phyloP scores from a whole-genome alignment of 2,329 filamentous ascomycete genomes.

The Aspergillus carbonarius region DNA sequence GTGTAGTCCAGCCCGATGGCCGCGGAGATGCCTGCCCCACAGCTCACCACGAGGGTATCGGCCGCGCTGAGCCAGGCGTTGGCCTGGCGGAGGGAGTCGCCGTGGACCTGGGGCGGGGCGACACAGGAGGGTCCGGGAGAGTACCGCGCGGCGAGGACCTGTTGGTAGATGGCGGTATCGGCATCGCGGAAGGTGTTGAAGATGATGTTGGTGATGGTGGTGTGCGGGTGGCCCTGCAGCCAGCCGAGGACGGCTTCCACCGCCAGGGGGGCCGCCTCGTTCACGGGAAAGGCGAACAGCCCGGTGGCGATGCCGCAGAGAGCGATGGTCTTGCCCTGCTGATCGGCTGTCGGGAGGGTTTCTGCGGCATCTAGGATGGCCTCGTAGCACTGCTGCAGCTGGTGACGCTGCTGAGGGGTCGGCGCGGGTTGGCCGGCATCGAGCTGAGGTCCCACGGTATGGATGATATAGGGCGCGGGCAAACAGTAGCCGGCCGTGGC shows the following conservation, averaged over 20 bases:
- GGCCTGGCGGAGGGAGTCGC: slow-evolving; percentile 7
- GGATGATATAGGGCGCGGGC: slow-evolving; percentile 16
- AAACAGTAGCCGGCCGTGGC: slow-evolving; percentile 22
- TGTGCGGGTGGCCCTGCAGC: slow-evolving; percentile 12
- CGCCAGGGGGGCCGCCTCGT: slow-evolving; percentile 17
- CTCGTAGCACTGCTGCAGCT: slow-evolving; percentile 19
- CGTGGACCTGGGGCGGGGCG: background rate
- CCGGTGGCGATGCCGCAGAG: slow-evolving; percentile 28
- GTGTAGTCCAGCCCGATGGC: slow-evolving; percentile 26
- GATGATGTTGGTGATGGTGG: slow-evolving; percentile 21
- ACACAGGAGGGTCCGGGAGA: background rate
- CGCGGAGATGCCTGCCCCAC: slow-evolving; percentile 23
- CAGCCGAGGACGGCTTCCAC: slow-evolving; percentile 16
- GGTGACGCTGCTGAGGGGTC: slow-evolving; percentile 4
- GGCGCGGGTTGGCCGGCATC: background rate
- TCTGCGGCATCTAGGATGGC: slow-evolving; percentile 17
- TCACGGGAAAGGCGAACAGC: slow-evolving; percentile 23
- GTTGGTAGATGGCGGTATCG: slow-evolving; percentile 17
- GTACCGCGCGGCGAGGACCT: background rate
- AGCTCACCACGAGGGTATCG: slow-evolving; percentile 20
- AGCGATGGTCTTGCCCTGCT: slow-evolving; percentile 18
- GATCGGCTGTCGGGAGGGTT: slow-evolving; percentile 6
- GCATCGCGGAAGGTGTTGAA: slow-evolving; percentile 22
- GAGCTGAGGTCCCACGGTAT: slow-evolving; percentile 25
- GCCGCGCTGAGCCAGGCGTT: slow-evolving; percentile 19